A percentile compares a stretch with the other conserved stretches of the same genome.
Evolutionary conservation across 192 early-diverging fungal species (phyloP).

Genomic region (Coemansia sp.): DNA sequence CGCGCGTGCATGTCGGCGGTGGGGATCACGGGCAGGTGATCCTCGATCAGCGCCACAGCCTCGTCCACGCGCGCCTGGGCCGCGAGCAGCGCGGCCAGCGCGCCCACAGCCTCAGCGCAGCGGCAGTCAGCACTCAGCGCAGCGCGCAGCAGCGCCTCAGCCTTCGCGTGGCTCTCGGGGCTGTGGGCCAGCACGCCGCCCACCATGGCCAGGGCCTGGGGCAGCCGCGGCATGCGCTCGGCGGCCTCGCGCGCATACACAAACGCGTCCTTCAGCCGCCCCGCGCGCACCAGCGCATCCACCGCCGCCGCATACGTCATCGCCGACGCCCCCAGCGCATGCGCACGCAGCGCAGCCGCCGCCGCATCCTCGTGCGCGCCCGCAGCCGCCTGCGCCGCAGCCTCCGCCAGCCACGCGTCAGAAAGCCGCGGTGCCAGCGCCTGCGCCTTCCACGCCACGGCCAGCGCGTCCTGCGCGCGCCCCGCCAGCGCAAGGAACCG

Average conservation of each 20-base stretch:
- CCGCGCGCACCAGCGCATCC: constrained; percentile 21
- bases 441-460: constrained; percentile 50
- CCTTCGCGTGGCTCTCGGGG: constrained; percentile 39
- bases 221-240: constrained; percentile 38
- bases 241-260: constrained; percentile 37
- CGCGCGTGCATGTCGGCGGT: constrained; percentile 45
- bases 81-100: constrained; percentile 48
- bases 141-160: constrained; percentile 18
- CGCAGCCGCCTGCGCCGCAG: constrained; percentile 31
- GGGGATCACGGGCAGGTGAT: constrained; percentile 32
- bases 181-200: constrained; percentile 48
- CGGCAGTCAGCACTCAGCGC: constrained; percentile 26
- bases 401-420: constrained; percentile 39
- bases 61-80: not conserved
- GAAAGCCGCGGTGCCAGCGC: constrained; percentile 23
- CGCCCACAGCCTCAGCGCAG: constrained; percentile 24
- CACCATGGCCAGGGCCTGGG: constrained; percentile 31
- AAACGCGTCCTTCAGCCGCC: constrained; percentile 41
- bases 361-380: constrained; percentile 26
- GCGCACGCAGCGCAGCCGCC: constrained; percentile 28
- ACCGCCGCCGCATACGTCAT: constrained; percentile 27
- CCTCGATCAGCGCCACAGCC: constrained; percentile 28
- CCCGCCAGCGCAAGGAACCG: constrained; percentile 28
- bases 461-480: constrained; percentile 44
- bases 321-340: constrained; percentile 19